Conservation (phyloP, 2,329 filamentous ascomycete species). For the Conoideocrella luteorostrata region DNA sequence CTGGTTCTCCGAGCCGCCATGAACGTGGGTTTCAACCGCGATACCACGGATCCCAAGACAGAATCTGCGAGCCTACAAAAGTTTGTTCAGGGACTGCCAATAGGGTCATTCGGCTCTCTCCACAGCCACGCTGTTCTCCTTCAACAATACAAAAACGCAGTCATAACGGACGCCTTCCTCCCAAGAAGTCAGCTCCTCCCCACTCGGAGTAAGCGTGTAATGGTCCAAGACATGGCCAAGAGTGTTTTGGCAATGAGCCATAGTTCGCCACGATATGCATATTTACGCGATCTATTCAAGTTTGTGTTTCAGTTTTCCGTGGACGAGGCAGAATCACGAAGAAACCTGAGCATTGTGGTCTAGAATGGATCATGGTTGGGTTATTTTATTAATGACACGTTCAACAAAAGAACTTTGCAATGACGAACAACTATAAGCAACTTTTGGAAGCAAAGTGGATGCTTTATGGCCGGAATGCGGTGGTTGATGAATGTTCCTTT, state of each 20-base stretch:
- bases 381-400: too few relatives aligned
- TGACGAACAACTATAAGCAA: background rate
- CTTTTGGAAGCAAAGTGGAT: background rate
- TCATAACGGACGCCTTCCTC: constrained; percentile 62
- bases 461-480: background rate
- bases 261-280: constrained; percentile 62
- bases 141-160: constrained; percentile 72
- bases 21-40: constrained; percentile 72
- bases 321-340: constrained; percentile 67
- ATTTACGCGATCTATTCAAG: constrained; percentile 74
- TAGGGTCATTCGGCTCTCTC: constrained; percentile 70
- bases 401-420: background rate
- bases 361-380: constrained; percentile 21
- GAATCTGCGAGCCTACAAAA: constrained; percentile 55
- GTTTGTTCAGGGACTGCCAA: constrained; percentile 70
- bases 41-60: constrained; percentile 36
- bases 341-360: constrained; percentile 56
- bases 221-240: constrained; percentile 70
- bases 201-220: constrained; percentile 49
- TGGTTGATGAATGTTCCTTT: background rate
- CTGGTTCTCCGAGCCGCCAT: constrained; percentile 80
- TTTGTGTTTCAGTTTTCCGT: constrained; percentile 79
- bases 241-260: constrained; percentile 71
- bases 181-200: constrained; percentile 37
- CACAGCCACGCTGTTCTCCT: constrained; percentile 66